Base-by-base conservation (phyloP, 495 filamentous ascomycete species). In the Hypoxylon rickii region DNA sequence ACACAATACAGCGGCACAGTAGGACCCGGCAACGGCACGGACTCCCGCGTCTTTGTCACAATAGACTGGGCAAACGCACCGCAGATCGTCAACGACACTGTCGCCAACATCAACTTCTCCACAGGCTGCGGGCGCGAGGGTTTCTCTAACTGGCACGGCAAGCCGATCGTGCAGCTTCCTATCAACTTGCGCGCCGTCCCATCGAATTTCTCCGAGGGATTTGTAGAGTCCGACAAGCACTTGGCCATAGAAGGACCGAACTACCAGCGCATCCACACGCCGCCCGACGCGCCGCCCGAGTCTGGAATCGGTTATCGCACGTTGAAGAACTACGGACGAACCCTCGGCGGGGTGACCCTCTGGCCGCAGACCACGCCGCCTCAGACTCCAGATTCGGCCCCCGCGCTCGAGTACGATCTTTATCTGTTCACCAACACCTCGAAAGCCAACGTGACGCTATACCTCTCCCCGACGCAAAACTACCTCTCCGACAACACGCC, bases 321-420 rank as follows among this genome's bases (percentile, higher is more conserved):
- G 1, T 78, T 88, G 34, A 62, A 72, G 7, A 71, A 71, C 51
- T 81, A 83, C 67, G 81, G 83, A 26, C 78, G 84, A 36, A 86
- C 82, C 0, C 68, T 80, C 20, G 80, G 79, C 16, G 80, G 79
- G 19, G 76, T 87, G 12, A 82, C 81, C 3, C 76, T 89, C 29
- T 70, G 74, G 58, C 80, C 81, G 1, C 75, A 76, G 21, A 68
- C 75, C 31, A 76, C 80, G 10, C 64, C 77, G 24, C 74, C 77
- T 17, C 77, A 80, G 42, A 71, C 73, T 24, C 51, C 77, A 19
- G 59, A 68, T 5, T 68, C 72, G 3, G 81, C 79, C 0, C 83
- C 85, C 6, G 73, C 76, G 12, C 73, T 90, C 8, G 81, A 85
- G 57, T 89, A 89, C 64, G 77, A 83, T 55, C 56, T 90, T 15